Evolutionary conservation across 2,329 filamentous ascomycete species (phyloP).

Genomic region (Davidsoniella virescens): DNA sequence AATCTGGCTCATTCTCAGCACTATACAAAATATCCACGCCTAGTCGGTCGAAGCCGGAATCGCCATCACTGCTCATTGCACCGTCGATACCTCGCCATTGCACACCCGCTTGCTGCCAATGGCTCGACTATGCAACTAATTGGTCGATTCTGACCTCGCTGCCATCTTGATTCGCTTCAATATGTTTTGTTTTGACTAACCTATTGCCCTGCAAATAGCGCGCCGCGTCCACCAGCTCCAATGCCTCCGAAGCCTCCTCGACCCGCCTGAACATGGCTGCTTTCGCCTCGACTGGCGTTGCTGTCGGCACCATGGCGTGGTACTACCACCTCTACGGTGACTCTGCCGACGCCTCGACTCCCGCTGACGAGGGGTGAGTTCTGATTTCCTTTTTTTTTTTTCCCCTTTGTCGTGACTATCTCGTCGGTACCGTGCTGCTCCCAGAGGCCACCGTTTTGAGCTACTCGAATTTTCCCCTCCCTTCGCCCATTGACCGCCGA

Average conservation of each 20-base stretch:
- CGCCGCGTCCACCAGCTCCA: constrained; percentile 57
- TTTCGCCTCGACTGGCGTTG: constrained; percentile 69
- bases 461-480: not conserved
- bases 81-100: not conserved
- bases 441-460: no score
- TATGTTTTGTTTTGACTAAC: constrained; percentile 5
- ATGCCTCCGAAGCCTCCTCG: constrained; percentile 52
- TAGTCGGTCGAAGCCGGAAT: no score
- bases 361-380: constrained; percentile 94
- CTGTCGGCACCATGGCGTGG: constrained; percentile 83
- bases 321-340: constrained; percentile 94
- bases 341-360: constrained; percentile 74
- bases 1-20: not conserved
- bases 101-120: not conserved
- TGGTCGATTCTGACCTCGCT: not conserved
- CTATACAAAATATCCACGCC: no score
- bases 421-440: not conserved
- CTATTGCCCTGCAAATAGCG: constrained; percentile 27
- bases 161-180: not conserved
- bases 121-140: no score
- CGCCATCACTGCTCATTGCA: no score
- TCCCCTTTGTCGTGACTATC: not conserved
- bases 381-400: not conserved
- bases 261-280: constrained; percentile 77
- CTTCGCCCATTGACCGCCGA: not conserved